These are phyloP conservation scores for Pouteria glomerata DNA, from an alignment of 148 eudicot species.

Conservation along the genomic window DNA sequence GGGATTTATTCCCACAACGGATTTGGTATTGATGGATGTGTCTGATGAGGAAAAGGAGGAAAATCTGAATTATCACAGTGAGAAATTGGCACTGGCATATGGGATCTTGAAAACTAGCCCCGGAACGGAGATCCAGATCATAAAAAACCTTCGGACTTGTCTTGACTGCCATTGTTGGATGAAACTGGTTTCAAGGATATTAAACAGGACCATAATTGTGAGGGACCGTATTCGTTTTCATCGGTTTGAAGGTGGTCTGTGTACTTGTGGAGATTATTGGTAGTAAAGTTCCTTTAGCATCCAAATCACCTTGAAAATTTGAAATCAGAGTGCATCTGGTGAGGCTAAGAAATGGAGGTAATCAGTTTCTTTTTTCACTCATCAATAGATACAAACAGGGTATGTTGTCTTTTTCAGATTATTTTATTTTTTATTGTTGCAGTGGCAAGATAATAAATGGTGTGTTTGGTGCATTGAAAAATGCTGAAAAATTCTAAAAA, in stretches of 20 bases:
- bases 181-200: conserved; percentile 45
- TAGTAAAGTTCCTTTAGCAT: conserved; percentile 16
- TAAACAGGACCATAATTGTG: conserved; percentile 57
- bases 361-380: neutral
- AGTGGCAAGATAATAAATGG: neutral
- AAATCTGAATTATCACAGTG: conserved; percentile 63
- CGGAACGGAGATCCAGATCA: conserved; percentile 41
- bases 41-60: conserved; percentile 74
- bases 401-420: neutral
- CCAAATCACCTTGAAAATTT: neutral
- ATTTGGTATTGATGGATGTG: conserved; percentile 68
- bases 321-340: neutral
- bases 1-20: conserved; percentile 41
- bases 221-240: conserved; percentile 72
- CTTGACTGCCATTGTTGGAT: conserved; percentile 67
- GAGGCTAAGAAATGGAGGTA: neutral
- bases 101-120: conserved; percentile 57
- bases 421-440: too few relatives aligned
- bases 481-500: too few relatives aligned
- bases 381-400: neutral
- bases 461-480: too few relatives aligned
- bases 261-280: conserved; percentile 74
- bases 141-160: conserved; percentile 64
- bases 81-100: conserved; percentile 58
- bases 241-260: conserved; percentile 50